Base-by-base conservation (phyloP, 116 monocot genomes). In the Papilionanthe hybrid region DNA sequence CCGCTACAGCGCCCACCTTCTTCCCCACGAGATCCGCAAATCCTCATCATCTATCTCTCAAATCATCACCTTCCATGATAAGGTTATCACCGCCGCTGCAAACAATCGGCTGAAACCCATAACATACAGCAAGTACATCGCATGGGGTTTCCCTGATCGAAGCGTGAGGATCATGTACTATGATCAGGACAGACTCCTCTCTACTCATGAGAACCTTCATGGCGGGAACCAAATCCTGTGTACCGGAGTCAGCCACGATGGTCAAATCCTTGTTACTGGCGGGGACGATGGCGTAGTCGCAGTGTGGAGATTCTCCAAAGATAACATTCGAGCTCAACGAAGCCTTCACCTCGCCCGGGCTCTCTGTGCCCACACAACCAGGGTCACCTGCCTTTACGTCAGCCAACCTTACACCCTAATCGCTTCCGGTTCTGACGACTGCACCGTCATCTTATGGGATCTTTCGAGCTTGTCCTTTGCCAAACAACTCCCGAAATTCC, bases 111-210 rank as follows among this genome's bases (percentile, higher is more conserved):
- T 99, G 12, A 95, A 99, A 81, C 99, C 99, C 5, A 30, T 53
- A 73, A 91, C 86, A 42, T 91, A 93, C 66, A 93, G 78, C 75
- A 94, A 95, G 75, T 99, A 99, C 77, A 80, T 99, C 48, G 84
- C 95, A 1, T 99, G 99, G 99, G 95, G 99, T 2, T 99, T 99
- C 74, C 99, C 99, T 47, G 99, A 99, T 79, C 88, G 91, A 28
- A 99, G 95, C 80, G 47, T 99, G 71, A 86, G 99, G 75, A 86
- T 99, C 63, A 75, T 99, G 72, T 93, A 81, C 69, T 99, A 99
- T 58, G 99, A 99, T 76, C 99, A 99, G 45, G 99, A 93, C 49
- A 86, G 79, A 41, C 89, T 99, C 77, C 85, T 99, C 49, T 92
- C 92, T 1, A 95, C 92, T 25, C 95, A 99, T 45, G 99, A 99